Base-by-base conservation (phyloP, 1,284 basidiomycete genomes). In the Filobasidium uniguttulatum region DNA sequence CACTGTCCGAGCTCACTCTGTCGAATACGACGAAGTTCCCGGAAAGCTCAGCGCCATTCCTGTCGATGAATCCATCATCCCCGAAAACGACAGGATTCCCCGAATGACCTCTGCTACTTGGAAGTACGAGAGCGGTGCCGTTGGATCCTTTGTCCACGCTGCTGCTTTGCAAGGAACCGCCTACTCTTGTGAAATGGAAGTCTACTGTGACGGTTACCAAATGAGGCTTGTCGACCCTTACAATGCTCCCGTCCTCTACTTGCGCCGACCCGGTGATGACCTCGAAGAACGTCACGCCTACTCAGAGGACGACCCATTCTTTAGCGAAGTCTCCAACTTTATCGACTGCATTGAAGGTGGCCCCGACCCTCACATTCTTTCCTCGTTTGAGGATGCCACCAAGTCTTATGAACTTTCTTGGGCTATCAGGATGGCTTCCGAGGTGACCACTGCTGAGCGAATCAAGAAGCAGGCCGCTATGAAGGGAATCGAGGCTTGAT, bases 171-270 rank as follows among this genome's bases (percentile, higher is more conserved):
- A 94, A 65, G 90, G 88, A 47, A 79, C 76, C 57, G 80, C 88
- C 67, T 94, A 94, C 71, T 84, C 83, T 60, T 93, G 89, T 66
- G 89, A 93, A 71, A 74, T 94, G 43, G 89, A 91, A 66, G 80
- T 91, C 28, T 86, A 82, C 70, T 85, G 85, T 28, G 90, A 94
- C 66, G 90, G 89, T 9, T 89, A 85, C 69, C 65, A 68, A 55
- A 65, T 72, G 57, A 54, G 59, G 65, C 77, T 93, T 25, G 83
- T 89, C 40, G 85, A 94, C 70, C 87, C 88, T 5, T 76, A 76
- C 69, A 71, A 75, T 57, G 63, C 68, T 60, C 90, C 90, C 3
- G 75, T 83, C 6, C 78, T 94, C 30, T 82, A 82, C 62, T 75
- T 94, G 55, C 85, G 90, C 62, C 78, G 77, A 62, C 85, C 86